phyloP scores from a whole-genome alignment of 106 monocot species.

The Acanthochlamys bracteata region DNA sequence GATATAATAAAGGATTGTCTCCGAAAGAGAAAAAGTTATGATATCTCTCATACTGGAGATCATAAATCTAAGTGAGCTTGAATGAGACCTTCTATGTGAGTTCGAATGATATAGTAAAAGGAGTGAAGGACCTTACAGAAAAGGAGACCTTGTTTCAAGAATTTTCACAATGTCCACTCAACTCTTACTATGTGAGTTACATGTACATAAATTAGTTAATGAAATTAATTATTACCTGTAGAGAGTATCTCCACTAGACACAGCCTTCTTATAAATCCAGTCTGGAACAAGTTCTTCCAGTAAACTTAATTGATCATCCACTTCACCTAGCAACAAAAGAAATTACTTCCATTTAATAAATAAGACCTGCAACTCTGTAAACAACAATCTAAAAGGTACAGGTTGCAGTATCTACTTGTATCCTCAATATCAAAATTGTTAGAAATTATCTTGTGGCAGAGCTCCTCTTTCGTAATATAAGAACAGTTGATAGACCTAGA shows the following conservation, averaged over 20 bases:
- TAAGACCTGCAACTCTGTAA: background rate
- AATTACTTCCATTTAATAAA: background rate
- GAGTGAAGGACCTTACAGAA: too few species aligned
- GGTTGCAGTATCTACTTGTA: slow-evolving; percentile 26
- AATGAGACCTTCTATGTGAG: too few species aligned
- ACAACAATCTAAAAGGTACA: background rate
- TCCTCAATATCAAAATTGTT: slow-evolving; percentile 76
- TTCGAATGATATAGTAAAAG: too few species aligned
- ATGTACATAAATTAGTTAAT: background rate
- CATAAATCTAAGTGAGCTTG: too few species aligned
- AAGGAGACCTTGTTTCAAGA: too few species aligned
- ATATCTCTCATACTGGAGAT: too few species aligned
- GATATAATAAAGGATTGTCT: too few species aligned
- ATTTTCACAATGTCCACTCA: too few species aligned
- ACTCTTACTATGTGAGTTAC: background rate
- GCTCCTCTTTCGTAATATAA: slow-evolving; percentile 76
- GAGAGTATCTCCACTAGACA: slow-evolving; percentile 42
- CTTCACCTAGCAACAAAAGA: slow-evolving; percentile 44
- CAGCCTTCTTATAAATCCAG: slow-evolving; percentile 50
- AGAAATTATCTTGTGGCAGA: slow-evolving; percentile 79
- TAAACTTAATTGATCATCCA: slow-evolving; percentile 61
- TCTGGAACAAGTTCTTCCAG: slow-evolving; percentile 68
- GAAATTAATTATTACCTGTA: slow-evolving; percentile 33
- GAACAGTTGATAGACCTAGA: slow-evolving; percentile 32
- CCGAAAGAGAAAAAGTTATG: too few species aligned